Percentiles rank a stretch among this genome's conserved stretches.
Evolutionary conservation across 129 eudicot genomes (phyloP).

Genomic region (Helianthus tuberosus): DNA sequence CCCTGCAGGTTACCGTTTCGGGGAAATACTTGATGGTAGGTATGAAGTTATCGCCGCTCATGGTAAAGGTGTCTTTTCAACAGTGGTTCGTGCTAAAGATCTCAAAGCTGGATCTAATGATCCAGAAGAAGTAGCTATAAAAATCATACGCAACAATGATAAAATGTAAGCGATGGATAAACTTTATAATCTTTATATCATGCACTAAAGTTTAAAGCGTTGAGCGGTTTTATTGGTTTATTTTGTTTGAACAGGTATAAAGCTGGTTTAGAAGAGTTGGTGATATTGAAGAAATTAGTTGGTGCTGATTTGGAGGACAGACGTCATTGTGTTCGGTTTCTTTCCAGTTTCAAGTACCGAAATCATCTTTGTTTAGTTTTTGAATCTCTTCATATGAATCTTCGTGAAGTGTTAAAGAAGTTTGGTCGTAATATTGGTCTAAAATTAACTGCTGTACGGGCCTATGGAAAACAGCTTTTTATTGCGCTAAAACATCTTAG

Average conservation of each 20-base stretch:
- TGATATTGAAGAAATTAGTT: conserved; percentile 85
- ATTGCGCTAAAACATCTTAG: conserved; percentile 91
- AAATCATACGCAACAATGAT: conserved; percentile 91
- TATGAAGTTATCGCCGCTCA: conserved; percentile 97
- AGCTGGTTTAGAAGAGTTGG: conserved; percentile 92
- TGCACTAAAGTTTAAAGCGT: neutral
- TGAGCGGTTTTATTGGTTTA: neutral
- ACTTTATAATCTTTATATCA: neutral
- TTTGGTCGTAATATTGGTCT: conserved; percentile 99
- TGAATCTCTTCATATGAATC: conserved; percentile 99
- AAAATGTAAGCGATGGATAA: conserved; percentile 65
- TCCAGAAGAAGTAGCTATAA: conserved; percentile 98
- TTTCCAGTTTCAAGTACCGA: conserved; percentile 90
- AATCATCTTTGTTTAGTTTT: conserved; percentile 98
- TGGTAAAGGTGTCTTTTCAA: conserved; percentile 98
- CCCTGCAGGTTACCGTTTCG: conserved; percentile 78
- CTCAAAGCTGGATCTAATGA: conserved; percentile 76
- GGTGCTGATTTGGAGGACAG: conserved; percentile 88
- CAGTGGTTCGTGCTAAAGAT: conserved; percentile 98
- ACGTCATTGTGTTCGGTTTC: conserved; percentile 92
- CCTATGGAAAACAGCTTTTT: conserved; percentile 96
- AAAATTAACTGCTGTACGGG: conserved; percentile 95
- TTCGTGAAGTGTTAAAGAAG: conserved; percentile 95
- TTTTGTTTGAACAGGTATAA: conserved; percentile 59
- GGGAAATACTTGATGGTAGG: conserved; percentile 93